A percentile compares a stretch with the other conserved stretches of the same genome.
phyloP scores from a whole-genome alignment of 495 filamentous ascomycete species.

The Penicillium antarcticum region DNA sequence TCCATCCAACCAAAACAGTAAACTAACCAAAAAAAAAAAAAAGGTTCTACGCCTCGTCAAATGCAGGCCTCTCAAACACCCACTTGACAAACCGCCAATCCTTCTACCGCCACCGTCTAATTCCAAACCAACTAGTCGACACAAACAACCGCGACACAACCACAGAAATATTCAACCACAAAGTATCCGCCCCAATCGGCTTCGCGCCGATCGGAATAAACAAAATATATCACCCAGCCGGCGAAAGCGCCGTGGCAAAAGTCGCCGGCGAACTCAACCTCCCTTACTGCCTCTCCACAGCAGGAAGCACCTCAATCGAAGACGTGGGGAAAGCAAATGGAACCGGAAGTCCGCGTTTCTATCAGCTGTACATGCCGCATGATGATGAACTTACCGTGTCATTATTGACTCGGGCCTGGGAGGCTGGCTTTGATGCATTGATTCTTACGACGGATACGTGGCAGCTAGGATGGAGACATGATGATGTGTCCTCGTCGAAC shows the following conservation, averaged over 20 bases:
- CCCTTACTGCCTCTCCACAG: conserved; percentile 56
- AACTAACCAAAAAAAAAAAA: neutral
- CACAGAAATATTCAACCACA: conserved; percentile 60
- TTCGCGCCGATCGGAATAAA: conserved; percentile 69
- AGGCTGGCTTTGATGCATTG: conserved; percentile 54
- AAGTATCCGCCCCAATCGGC: conserved; percentile 55
- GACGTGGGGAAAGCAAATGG: conserved; percentile 57
- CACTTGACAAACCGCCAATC: conserved; percentile 65
- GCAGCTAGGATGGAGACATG: conserved; percentile 63
- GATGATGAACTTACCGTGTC: conserved; percentile 58
- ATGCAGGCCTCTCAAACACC: conserved; percentile 62
- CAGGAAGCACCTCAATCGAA: conserved; percentile 57
- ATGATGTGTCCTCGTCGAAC: conserved; percentile 54
- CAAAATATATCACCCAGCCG: conserved; percentile 57
- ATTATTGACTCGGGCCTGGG: conserved; percentile 50
- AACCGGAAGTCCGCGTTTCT: conserved; percentile 46
- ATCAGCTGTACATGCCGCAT: conserved; percentile 64
- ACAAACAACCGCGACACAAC: conserved; percentile 56
- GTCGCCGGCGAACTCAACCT: conserved; percentile 56
- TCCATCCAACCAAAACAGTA: neutral
- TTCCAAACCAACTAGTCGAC: conserved; percentile 61
- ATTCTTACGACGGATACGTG: conserved; percentile 66
- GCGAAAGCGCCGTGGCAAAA: conserved; percentile 56
- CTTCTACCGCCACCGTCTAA: conserved; percentile 66
- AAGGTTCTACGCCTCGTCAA: conserved; percentile 62